phyloP scores from a whole-genome alignment of 352 stramenopile genomes.

The Pythium oligandrum region DNA sequence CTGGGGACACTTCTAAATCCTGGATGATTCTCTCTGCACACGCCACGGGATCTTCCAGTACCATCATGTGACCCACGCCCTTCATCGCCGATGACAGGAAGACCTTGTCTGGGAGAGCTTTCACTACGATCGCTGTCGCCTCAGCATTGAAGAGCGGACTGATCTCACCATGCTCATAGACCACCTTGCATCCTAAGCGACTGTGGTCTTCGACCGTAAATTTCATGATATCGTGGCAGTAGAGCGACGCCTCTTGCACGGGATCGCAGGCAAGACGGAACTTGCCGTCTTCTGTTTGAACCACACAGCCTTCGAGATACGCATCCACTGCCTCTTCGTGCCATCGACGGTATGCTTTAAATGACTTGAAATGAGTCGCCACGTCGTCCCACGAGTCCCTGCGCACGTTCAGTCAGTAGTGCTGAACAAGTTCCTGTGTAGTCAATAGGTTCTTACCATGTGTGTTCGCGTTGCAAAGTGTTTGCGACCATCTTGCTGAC shows the following conservation, averaged over 20 bases:
- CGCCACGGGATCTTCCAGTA: slow-evolving; percentile 22
- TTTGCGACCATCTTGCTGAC: neutral
- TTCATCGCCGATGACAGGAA: slow-evolving; percentile 8
- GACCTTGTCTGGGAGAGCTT: slow-evolving; percentile 2
- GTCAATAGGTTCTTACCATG: neutral
- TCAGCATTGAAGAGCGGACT: slow-evolving; percentile 15
- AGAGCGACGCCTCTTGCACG: slow-evolving; percentile 12
- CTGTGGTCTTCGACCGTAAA: slow-evolving; percentile 4
- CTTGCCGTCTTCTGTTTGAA: slow-evolving; percentile 5
- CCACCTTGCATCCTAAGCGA: slow-evolving; percentile 5
- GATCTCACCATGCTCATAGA: slow-evolving; percentile 10
- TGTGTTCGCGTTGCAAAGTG: neutral
- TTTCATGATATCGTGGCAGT: slow-evolving; percentile 9
- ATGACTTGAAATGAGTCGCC: slow-evolving; percentile 13
- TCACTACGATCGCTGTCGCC: neutral
- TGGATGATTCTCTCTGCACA: slow-evolving; percentile 30
- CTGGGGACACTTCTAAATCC: slow-evolving; percentile 5
- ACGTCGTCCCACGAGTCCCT: slow-evolving; percentile 20
- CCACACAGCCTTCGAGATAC: slow-evolving; percentile 12
- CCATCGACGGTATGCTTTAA: slow-evolving; percentile 14
- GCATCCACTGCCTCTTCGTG: slow-evolving; percentile 10
- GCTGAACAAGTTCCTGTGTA: too few species aligned
- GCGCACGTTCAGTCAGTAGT: neutral
- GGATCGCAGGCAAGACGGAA: slow-evolving; percentile 13
- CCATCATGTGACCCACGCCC: slow-evolving; percentile 16